Base-by-base conservation (phyloP, 2,329 filamentous ascomycete genomes). In the Sclerotinia nivalis region DNA sequence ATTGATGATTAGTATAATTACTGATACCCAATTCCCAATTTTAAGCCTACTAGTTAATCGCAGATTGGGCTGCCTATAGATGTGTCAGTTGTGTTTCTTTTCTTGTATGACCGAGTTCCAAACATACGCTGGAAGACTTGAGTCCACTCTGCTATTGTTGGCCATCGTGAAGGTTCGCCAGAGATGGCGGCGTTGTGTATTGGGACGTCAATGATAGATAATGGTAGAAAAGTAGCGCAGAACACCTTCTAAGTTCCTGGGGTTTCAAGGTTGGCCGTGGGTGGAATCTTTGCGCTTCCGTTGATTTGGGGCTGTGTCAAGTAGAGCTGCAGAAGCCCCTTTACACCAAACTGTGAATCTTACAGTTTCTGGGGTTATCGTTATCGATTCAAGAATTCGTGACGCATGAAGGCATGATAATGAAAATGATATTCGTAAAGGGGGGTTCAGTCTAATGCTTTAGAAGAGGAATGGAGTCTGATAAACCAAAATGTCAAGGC, bases 1-100 rank as follows among this genome's bases (percentile, higher is more conserved):
- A 81, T 76, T 72, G 62, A 73, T 70, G 79, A 86, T 77, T 84
- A 73, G 70, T 60, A 67, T 60, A 65, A 37, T n/a, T 5, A 66
- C 22, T 49, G 40, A 18, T 22, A 22, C 22, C 12, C 18, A 25
- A 64, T 28, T 40, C n/a, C 15, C 28, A 20, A 69, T 31, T 43
- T 59, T 43, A 55, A 75, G 82, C 88, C 80, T 88, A 97, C 95
- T 97, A 77, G 94, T 97, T 76, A 98, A 89, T 83, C 95, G 90
- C 79, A 98, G 85, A 83, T 97, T 98, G 79, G 93, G 89, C 83
- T 91, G 89, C 81, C 91, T 93, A 59, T 68, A 76, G 71, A 71
- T 66, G 66, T 60, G 75, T 76, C 75, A 77, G 76, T 74, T 34
- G 9, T 66, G 58, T 55, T 71, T 66, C 61, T 73, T 49, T 54